A percentile compares a stretch with the other conserved stretches of the same genome.
These are phyloP conservation scores for Dalbergia cochinchinensis DNA, from an alignment of 306 rosid species.

Conservation along the genomic window DNA sequence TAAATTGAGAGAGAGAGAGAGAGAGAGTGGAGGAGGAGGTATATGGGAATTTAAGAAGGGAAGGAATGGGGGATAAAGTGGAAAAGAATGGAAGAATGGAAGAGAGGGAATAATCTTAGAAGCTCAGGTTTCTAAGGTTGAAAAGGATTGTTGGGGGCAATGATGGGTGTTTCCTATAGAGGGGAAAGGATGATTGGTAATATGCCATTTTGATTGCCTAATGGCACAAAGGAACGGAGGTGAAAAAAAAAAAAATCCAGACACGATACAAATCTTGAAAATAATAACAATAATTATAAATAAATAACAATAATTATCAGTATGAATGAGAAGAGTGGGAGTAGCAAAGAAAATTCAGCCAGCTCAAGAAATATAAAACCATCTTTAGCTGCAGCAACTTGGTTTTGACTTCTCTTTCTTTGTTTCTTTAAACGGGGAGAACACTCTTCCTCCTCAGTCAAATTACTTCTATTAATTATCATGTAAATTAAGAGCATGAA, in stretches of 20 bases:
- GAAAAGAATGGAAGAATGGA: not conserved
- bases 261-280: not conserved
- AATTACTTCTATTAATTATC: not conserved
- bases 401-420: conserved; percentile 40
- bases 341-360: too few species aligned
- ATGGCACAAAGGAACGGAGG: conserved; percentile 62
- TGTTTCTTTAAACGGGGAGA: conserved; percentile 28
- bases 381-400: conserved; percentile 50
- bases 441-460: not conserved
- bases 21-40: conserved; percentile 24
- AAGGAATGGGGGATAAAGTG: too few species aligned
- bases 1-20: conserved; percentile 57
- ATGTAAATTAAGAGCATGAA: conserved; percentile 11
- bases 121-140: conserved; percentile 97
- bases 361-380: not conserved
- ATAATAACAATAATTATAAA: not conserved
- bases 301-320: not conserved
- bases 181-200: conserved; percentile 99
- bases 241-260: not conserved
- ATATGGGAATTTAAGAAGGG: not conserved
- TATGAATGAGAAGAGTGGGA: too few species aligned
- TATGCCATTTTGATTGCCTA: conserved; percentile 96
- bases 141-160: conserved; percentile 99
- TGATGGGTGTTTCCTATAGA: conserved; percentile 99
- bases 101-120: conserved; percentile 63